Evolutionary conservation across 2,329 filamentous ascomycete species (phyloP).

Genomic region (Chalara sp.): DNA sequence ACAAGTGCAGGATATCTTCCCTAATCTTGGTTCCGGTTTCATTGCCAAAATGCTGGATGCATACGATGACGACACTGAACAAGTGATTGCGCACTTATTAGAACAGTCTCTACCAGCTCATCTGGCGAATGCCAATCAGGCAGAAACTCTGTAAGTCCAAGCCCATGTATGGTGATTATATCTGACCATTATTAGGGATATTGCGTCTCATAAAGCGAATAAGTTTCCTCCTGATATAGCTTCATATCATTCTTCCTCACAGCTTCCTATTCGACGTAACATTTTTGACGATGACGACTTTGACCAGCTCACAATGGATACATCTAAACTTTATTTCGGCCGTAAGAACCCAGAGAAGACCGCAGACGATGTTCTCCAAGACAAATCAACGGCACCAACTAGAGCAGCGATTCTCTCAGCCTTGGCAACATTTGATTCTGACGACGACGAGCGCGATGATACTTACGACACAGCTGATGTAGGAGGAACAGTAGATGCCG

Average conservation of each 20-base stretch:
- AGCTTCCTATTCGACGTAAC: constrained; percentile 57
- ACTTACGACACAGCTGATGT: constrained; percentile 93
- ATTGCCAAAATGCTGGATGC: constrained; percentile 72
- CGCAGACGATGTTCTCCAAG: constrained; percentile 65
- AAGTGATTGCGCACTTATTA: constrained; percentile 74
- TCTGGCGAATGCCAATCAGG: constrained; percentile 56
- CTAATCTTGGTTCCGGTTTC: constrained; percentile 78
- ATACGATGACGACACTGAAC: constrained; percentile 70
- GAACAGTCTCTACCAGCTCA: constrained; percentile 68
- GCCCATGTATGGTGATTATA: no score
- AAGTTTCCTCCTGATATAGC: constrained; percentile 38
- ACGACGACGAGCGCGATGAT: constrained; percentile 95
- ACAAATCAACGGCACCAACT: constrained; percentile 57
- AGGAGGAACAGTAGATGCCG: constrained; percentile 74
- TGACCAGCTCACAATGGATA: constrained; percentile 60
- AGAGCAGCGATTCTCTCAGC: constrained; percentile 87
- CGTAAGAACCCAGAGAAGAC: constrained; percentile 57
- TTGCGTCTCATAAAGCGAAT: constrained; percentile 8
- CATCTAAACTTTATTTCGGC: constrained; percentile 70
- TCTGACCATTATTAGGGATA: constrained; percentile 17
- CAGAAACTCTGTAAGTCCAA: constrained; percentile 40
- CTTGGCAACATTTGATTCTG: constrained; percentile 80
- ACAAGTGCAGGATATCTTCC: constrained; percentile 91
- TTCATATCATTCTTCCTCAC: constrained; percentile 52
- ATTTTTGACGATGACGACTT: constrained; percentile 77